These are phyloP conservation scores for Heterotrichella gracilis DNA, from an alignment of 352 stramenopile genomes.

Conservation along the genomic window DNA sequence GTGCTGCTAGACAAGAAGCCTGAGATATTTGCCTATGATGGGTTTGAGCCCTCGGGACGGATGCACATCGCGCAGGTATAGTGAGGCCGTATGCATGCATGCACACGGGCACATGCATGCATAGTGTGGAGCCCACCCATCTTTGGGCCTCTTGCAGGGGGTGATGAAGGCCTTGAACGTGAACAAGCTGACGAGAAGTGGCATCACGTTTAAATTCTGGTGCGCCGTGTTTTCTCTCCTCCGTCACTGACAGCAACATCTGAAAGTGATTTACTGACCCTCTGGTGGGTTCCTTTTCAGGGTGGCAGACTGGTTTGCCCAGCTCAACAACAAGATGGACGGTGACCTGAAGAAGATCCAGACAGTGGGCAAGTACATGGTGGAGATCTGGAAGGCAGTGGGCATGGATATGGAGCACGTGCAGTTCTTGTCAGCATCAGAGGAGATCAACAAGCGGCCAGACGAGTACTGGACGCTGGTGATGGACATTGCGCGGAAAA, in stretches of 20 bases:
- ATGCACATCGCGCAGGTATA: slow-evolving; percentile 99
- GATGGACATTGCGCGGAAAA: slow-evolving; percentile 50
- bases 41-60: slow-evolving; percentile 82
- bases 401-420: slow-evolving; percentile 93
- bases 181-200: slow-evolving; percentile 50
- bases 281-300: too few relatives aligned
- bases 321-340: slow-evolving; percentile 98
- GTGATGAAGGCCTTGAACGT: too few relatives aligned
- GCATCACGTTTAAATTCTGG: slow-evolving; percentile 75
- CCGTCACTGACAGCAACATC: too few relatives aligned
- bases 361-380: slow-evolving; percentile 69
- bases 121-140: too few relatives aligned
- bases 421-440: slow-evolving; percentile 84
- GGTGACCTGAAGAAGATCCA: slow-evolving; percentile 82
- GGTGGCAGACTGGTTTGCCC: slow-evolving; percentile 98
- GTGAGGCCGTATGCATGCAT: too few relatives aligned
- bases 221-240: too few relatives aligned
- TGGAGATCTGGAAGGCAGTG: slow-evolving; percentile 94
- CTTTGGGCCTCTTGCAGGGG: too few relatives aligned
- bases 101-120: too few relatives aligned
- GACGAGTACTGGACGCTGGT: slow-evolving; percentile 58
- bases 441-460: slow-evolving; percentile 44
- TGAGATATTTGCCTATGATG: slow-evolving; percentile 69
- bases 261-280: too few relatives aligned
- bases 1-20: slow-evolving; percentile 44